Conservation (phyloP, 1,139 yeast genomes). For the Lodderomyces orthopsilosis region DNA sequence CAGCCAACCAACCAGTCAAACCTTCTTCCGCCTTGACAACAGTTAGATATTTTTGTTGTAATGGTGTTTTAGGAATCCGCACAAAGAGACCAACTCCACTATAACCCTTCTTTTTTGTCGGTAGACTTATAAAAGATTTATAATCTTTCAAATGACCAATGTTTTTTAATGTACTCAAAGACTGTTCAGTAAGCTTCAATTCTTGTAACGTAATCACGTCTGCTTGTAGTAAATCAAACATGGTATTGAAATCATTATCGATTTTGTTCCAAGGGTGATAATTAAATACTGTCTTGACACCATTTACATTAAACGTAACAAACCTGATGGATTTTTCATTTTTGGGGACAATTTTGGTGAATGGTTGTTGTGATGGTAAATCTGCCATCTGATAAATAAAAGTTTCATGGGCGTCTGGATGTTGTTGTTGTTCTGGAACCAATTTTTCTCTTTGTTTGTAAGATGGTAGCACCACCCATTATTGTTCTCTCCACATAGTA, state of each 20-base stretch:
- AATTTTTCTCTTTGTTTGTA: too few species aligned
- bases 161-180: slow-evolving; percentile 35
- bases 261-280: slow-evolving; percentile 77
- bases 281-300: slow-evolving; percentile 72
- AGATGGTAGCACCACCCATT: too few species aligned
- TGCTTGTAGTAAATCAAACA: slow-evolving; percentile 58
- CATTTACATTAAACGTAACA: slow-evolving; percentile 83
- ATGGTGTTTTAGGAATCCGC: slow-evolving; percentile 36
- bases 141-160: slow-evolving; percentile 61
- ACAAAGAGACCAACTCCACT: slow-evolving; percentile 90
- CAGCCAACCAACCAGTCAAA: slow-evolving; percentile 62
- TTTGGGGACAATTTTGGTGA: slow-evolving; percentile 13
- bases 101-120: slow-evolving; percentile 70
- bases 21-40: slow-evolving; percentile 88
- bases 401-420: too few species aligned
- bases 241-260: slow-evolving; percentile 41
- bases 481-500: too few species aligned
- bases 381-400: too few species aligned
- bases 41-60: slow-evolving; percentile 34
- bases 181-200: slow-evolving; percentile 60
- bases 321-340: slow-evolving; percentile 32
- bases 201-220: slow-evolving; percentile 87
- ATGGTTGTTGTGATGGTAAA: slow-evolving; percentile 13
- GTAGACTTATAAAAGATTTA: slow-evolving; percentile 67
- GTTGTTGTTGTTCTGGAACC: too few species aligned